phyloP scores from a whole-genome alignment of 2,329 filamentous ascomycete genomes.

The Apiospora marii region DNA sequence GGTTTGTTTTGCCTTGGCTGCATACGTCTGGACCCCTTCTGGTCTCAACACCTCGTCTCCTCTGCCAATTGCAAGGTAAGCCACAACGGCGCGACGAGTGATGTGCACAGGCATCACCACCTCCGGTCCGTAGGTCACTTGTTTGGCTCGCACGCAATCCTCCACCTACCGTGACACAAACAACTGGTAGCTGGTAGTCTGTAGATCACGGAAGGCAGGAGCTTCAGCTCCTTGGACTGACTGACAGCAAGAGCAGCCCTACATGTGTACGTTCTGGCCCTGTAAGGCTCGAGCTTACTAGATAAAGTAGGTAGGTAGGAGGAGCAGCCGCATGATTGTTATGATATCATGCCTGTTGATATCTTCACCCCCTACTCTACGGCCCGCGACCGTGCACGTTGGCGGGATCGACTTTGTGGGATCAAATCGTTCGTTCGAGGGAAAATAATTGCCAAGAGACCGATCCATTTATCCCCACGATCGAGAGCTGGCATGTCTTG shows the following conservation, averaged over 20 bases:
- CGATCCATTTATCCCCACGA: neutral
- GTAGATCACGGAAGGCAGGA: neutral
- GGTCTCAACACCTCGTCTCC: neutral
- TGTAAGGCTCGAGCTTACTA: neutral
- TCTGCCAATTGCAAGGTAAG: neutral
- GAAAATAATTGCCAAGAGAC: neutral
- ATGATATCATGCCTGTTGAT: slow-evolving; percentile 11
- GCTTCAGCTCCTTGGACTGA: neutral
- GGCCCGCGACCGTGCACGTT: neutral
- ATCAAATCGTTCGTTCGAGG: neutral
- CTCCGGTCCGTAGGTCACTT: neutral
- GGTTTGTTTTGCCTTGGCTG: neutral
- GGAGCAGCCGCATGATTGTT: neutral
- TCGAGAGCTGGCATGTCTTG: neutral
- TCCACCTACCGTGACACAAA: no score
- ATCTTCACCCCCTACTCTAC: slow-evolving; percentile 1
- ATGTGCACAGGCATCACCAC: neutral
- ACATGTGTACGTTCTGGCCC: neutral
- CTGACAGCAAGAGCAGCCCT: no score
- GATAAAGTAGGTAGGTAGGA: neutral
- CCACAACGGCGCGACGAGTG: neutral
- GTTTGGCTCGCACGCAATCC: neutral
- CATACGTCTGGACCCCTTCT: slow-evolving; percentile 1
- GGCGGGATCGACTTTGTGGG: neutral
- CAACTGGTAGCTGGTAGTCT: no score